phyloP scores from a whole-genome alignment of 306 rosid species.

The Pueraria montana region DNA sequence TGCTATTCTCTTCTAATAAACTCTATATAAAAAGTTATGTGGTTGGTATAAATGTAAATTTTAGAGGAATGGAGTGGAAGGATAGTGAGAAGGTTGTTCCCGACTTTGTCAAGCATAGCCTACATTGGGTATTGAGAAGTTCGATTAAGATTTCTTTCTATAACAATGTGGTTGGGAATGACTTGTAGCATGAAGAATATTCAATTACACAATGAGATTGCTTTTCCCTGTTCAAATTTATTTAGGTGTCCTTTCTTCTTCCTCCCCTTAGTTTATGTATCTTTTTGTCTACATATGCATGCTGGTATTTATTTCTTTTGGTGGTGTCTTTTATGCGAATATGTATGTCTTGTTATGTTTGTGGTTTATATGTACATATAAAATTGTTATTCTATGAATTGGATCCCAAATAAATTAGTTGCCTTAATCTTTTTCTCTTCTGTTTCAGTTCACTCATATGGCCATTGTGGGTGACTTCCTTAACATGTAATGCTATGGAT shows the following conservation, averaged over 20 bases:
- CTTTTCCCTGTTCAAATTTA: background rate
- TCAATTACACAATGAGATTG: background rate
- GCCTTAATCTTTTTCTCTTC: background rate
- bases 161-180: background rate
- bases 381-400: background rate
- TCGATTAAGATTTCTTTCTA: background rate
- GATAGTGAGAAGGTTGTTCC: background rate
- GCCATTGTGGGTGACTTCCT: conserved; percentile 30
- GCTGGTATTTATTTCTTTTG: background rate
- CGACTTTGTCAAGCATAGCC: background rate
- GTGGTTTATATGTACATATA: background rate
- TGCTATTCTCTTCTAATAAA: no score
- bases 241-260: background rate
- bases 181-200: background rate
- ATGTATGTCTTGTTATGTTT: background rate
- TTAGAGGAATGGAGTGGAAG: background rate
- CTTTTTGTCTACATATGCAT: background rate
- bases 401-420: background rate
- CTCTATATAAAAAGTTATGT: no score
- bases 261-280: background rate
- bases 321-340: background rate
- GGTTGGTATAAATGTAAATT: no score
- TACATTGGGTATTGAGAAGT: background rate
- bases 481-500: conserved; percentile 22
- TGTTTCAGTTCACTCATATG: conserved; percentile 26